These are phyloP conservation scores for Monosporascus sp. DNA, from an alignment of 2,329 filamentous ascomycete species.

Conservation along the genomic window DNA sequence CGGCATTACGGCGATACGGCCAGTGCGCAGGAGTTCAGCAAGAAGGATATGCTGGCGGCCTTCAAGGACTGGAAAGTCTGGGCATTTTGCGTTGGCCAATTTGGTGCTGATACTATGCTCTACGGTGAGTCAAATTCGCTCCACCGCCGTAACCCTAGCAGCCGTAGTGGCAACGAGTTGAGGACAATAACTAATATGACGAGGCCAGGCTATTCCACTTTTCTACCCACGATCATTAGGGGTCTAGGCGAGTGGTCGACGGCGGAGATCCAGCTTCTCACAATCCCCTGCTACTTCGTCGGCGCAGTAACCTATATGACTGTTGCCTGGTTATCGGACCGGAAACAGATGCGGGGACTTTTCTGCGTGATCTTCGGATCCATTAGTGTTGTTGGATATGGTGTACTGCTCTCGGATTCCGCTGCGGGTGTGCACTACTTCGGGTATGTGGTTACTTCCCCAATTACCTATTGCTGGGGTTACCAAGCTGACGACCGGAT, in stretches of 20 bases:
- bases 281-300: conserved; percentile 71
- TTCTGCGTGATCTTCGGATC: conserved; percentile 58
- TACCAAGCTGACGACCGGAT: background rate
- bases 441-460: conserved; percentile 28
- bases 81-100: conserved; percentile 63
- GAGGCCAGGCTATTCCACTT: conserved; percentile 61
- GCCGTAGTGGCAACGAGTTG: conserved; percentile 1
- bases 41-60: conserved; percentile 59
- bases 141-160: background rate
- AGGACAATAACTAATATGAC: background rate
- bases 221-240: conserved; percentile 72
- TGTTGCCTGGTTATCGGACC: conserved; percentile 62
- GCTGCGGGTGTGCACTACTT: conserved; percentile 64
- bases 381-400: conserved; percentile 64
- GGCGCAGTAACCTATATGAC: conserved; percentile 65
- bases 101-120: conserved; percentile 69
- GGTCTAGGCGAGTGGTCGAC: conserved; percentile 58
- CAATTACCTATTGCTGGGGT: background rate
- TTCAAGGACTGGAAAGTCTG: conserved; percentile 74
- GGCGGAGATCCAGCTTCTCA: conserved; percentile 67
- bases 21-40: conserved; percentile 41
- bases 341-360: conserved; percentile 57
- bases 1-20: conserved; percentile 43
- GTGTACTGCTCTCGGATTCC: conserved; percentile 56
- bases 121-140: conserved; percentile 40